A percentile compares a stretch with the other conserved stretches of the same genome.
Conservation (phyloP, 179 eudicot species). For the Beta lomatogona region DNA sequence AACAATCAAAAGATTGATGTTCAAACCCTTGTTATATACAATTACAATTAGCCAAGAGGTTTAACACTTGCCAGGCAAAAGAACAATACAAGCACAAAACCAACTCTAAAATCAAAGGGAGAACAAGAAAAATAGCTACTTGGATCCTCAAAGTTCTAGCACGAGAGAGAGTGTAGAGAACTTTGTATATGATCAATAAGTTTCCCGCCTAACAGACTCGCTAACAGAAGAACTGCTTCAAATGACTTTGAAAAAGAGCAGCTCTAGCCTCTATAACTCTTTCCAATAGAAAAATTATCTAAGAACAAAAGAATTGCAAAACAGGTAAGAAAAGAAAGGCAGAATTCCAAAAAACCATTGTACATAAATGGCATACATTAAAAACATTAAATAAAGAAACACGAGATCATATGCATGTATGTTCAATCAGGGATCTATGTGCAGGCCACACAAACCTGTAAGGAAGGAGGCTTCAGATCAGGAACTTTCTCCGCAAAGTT, state of each 20-base stretch:
- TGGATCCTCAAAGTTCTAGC: neutral
- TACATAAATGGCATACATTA: constrained; percentile 3
- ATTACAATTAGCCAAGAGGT: neutral
- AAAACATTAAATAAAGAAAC: neutral
- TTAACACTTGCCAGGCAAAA: neutral
- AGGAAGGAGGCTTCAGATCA: constrained; percentile 80
- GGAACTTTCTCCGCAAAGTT: constrained; percentile 69
- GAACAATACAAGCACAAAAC: neutral
- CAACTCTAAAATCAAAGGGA: neutral
- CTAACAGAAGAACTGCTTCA: neutral
- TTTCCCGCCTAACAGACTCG: neutral
- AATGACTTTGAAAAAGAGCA: neutral
- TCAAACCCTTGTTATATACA: neutral
- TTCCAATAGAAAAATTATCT: neutral
- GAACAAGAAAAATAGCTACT: neutral
- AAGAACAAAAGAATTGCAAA: neutral
- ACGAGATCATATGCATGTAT: constrained; percentile 13
- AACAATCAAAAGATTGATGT: neutral
- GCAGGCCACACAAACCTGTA: constrained; percentile 60
- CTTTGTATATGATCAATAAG: neutral
- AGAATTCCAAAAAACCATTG: neutral
- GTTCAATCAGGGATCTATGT: constrained; percentile 1
- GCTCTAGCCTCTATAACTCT: neutral
- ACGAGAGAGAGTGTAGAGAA: neutral
- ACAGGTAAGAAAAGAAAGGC: constrained; percentile 1